Evolutionary conservation across 2,329 filamentous ascomycete genomes (phyloP), one percentile per base, ranked within the genome.

Genomic region (Calonectria pauciramosa): DNA sequence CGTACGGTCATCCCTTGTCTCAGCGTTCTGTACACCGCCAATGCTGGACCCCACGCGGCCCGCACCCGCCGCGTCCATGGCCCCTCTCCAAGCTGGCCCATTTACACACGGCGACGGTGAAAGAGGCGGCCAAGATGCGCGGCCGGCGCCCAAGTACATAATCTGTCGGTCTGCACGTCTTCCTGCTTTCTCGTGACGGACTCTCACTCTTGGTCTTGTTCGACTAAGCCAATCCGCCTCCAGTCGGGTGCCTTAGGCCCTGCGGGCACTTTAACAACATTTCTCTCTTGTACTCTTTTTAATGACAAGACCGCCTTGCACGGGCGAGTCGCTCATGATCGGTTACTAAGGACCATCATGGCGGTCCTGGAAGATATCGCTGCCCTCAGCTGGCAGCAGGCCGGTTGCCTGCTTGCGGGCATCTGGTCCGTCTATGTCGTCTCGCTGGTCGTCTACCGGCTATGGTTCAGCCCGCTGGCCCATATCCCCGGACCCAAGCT

Each of bases 401-500:
- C 80, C 26, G 67, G 66, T 54, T 81, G 75, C 70, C 73, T 82
- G 36, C 71, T 80, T 34, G 63, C 77, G 16, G 79, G 74, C 16
- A 18, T 81, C 70, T 83, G 82, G 81, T 63, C 83, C 52, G 69
- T 82, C 70, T 85, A 84, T 60, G 73, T 80, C 51, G 72, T 80
- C 30, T 74, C 75, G 68, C 73, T 85, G 38, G 80, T 81, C 14
- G 75, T 84, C 68, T 79, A 80, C 67, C 79, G 85, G 65, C 75
- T 86, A 30, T 85, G 81, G 77, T 79, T 86, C 68, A 86, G 85
- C 70, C 85, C 86, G 14, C 80, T 86, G 47, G 81, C 85, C 60
- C 80, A 82, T 68, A 82, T 87, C 59, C 85, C 86, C 0, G 86
- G 86, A 4, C 85, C 85, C 67, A 84, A 78, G 75, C 81, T 87